A percentile compares a stretch with the other conserved stretches of the same genome.
Conservation (phyloP, 208 protist genomes). For the Trypanosoma vivax region DNA sequence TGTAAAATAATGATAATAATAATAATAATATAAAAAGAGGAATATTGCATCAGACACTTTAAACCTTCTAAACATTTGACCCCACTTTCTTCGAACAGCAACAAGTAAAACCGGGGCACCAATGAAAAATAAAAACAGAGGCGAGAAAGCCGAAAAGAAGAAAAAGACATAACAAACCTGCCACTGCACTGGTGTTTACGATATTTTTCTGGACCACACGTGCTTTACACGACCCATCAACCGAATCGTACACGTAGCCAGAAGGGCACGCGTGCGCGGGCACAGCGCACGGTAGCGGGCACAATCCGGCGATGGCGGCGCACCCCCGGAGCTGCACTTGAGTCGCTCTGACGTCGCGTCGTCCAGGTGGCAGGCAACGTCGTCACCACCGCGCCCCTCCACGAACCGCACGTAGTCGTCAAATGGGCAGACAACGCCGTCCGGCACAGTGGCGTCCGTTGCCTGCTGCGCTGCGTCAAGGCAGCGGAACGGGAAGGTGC, state of each 20-base stretch:
- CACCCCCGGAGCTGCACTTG: not conserved
- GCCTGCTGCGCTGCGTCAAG: slow-evolving; percentile 3
- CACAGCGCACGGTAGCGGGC: slow-evolving; percentile 9
- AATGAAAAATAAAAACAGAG: too few species aligned
- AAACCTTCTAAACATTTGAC: too few species aligned
- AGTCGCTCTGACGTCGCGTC: not conserved
- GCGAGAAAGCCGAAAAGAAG: too few species aligned
- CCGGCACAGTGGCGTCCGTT: not conserved
- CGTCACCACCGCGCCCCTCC: slow-evolving; percentile 2
- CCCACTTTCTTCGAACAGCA: too few species aligned
- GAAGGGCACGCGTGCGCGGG: slow-evolving; percentile 2
- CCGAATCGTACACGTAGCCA: slow-evolving; percentile 4
- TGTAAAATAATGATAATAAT: too few species aligned
- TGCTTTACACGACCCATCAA: too few species aligned
- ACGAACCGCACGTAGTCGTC: slow-evolving; percentile 20
- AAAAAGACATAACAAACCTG: too few species aligned
- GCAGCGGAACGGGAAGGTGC: slow-evolving; percentile 20
- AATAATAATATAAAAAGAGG: too few species aligned
- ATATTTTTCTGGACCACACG: too few species aligned
- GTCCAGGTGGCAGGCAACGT: slow-evolving; percentile 14
- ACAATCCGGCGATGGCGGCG: slow-evolving; percentile 8
- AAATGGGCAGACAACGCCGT: slow-evolving; percentile 15
- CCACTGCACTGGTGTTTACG: too few species aligned
- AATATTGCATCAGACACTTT: too few species aligned
- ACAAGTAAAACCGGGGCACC: too few species aligned